Evolutionary conservation across 2,329 filamentous ascomycete species (phyloP).

Genomic region (Cladophialophora immunda): DNA sequence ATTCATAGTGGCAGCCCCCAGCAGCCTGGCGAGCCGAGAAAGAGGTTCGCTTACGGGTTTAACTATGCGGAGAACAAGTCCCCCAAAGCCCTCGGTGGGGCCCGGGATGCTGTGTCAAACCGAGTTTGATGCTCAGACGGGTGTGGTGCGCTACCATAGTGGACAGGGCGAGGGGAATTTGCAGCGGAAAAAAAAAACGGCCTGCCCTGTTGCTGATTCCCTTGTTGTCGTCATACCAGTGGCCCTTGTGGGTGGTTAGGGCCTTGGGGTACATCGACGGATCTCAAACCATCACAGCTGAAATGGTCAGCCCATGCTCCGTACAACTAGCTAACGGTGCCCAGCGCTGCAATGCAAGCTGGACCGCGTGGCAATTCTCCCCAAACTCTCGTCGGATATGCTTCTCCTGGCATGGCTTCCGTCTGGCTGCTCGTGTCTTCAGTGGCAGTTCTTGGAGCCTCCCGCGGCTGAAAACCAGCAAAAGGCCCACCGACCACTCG

Average conservation of each 20-base stretch:
- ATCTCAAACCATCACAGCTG: conserved; percentile 3
- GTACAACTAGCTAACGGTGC: conserved; percentile 8
- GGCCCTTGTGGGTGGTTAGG: not conserved
- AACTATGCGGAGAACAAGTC: conserved; percentile 6
- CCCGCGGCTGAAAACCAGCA: conserved; percentile 25
- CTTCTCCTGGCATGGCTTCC: conserved; percentile 18
- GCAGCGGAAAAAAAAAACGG: not conserved
- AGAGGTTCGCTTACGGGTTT: conserved; percentile 2
- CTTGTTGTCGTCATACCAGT: conserved; percentile 9
- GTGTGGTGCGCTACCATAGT: not conserved
- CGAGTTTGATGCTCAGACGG: conserved; percentile 1
- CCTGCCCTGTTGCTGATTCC: not conserved
- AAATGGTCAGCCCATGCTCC: not conserved
- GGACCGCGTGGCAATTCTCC: conserved; percentile 23
- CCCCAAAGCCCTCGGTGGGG: not conserved
- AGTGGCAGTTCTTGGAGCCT: conserved; percentile 15
- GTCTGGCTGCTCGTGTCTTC: conserved; percentile 1
- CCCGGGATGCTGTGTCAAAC: not conserved
- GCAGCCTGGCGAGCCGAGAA: conserved; percentile 4
- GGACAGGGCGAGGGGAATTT: not conserved
- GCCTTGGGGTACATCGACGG: conserved; percentile 3
- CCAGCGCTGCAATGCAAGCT: conserved; percentile 24
- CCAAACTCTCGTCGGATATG: conserved; percentile 16
- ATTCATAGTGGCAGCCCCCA: not conserved
- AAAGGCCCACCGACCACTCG: conserved; percentile 13